phyloP scores from a whole-genome alignment of 345 rosid species.

The Laguncularia racemosa region DNA sequence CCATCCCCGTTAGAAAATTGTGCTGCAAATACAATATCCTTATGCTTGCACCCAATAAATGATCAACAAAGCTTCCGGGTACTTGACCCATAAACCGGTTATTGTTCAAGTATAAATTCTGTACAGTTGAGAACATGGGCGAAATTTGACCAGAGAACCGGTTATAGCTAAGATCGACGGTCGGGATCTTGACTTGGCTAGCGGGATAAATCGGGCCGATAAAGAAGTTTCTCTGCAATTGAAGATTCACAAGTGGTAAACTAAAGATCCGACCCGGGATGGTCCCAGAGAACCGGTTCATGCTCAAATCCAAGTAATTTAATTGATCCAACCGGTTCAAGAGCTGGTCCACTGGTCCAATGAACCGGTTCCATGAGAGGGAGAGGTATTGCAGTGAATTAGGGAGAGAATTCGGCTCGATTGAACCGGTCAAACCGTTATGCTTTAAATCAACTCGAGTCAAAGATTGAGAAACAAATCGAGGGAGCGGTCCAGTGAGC shows the following conservation, averaged over 20 bases:
- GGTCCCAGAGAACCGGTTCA: conserved; percentile 68
- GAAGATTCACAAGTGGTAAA: conserved; percentile 59
- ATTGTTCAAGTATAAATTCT: conserved; percentile 68
- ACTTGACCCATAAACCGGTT: conserved; percentile 81
- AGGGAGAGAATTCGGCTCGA: conserved; percentile 45
- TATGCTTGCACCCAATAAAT: conserved; percentile 47
- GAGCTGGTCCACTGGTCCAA: conserved; percentile 58
- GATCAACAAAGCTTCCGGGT: conserved; percentile 67
- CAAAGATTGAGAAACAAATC: conserved; percentile 45
- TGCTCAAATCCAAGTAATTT: conserved; percentile 67
- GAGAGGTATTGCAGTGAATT: conserved; percentile 78
- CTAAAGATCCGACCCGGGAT: conserved; percentile 53
- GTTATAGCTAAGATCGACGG: conserved; percentile 79
- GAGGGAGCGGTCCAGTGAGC: conserved; percentile 67
- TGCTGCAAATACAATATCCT: conserved; percentile 78
- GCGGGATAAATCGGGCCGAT: conserved; percentile 50
- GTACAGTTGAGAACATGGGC: conserved; percentile 70
- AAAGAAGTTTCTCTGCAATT: conserved; percentile 67
- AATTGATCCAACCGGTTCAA: conserved; percentile 51
- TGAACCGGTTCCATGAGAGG: conserved; percentile 62
- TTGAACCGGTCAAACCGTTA: conserved; percentile 62
- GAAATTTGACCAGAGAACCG: conserved; percentile 64
- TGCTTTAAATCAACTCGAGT: conserved; percentile 71
- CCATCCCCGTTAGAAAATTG: conserved; percentile 72
- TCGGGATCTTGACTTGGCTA: conserved; percentile 46